These are phyloP conservation scores for Saitozyma podzolica DNA, from an alignment of 768 basidiomycete species.

Conservation along the genomic window DNA sequence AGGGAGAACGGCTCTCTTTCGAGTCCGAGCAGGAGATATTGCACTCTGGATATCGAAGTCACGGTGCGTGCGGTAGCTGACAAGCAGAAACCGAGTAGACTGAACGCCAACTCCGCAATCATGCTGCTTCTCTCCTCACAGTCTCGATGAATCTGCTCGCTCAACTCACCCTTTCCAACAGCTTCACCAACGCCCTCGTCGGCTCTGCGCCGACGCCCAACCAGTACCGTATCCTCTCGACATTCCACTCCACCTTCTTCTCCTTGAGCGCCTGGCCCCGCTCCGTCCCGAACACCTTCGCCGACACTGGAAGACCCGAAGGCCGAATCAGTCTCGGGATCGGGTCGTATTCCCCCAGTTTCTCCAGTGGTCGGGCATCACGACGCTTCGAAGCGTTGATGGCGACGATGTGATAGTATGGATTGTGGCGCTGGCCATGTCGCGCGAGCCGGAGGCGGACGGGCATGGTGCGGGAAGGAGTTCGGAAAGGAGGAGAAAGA, in stretches of 20 bases:
- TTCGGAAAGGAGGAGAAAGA: not conserved
- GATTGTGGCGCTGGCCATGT: conserved; percentile 72
- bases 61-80: too few species aligned
- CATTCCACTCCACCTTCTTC: conserved; percentile 86
- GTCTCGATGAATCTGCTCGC: not conserved
- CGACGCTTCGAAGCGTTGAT: conserved; percentile 69
- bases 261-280: conserved; percentile 51
- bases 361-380: conserved; percentile 82
- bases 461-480: conserved; percentile 59
- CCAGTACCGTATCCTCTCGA: conserved; percentile 88
- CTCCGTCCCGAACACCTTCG: conserved; percentile 48
- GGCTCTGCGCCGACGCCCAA: conserved; percentile 79
- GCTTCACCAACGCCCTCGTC: conserved; percentile 69
- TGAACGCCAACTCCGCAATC: too few species aligned
- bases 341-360: conserved; percentile 81
- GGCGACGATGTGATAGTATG: conserved; percentile 82
- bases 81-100: not conserved
- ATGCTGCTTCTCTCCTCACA: too few species aligned
- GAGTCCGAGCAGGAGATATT: too few species aligned
- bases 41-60: too few species aligned
- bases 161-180: conserved; percentile 73
- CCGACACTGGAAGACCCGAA: conserved; percentile 31
- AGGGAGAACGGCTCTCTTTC: not conserved
- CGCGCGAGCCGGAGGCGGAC: conserved; percentile 82
- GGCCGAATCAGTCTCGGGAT: conserved; percentile 46